Evolutionary conservation across 805 yeast genomes (phyloP).

Genomic region (Vanderwaltozyma polyspora): DNA sequence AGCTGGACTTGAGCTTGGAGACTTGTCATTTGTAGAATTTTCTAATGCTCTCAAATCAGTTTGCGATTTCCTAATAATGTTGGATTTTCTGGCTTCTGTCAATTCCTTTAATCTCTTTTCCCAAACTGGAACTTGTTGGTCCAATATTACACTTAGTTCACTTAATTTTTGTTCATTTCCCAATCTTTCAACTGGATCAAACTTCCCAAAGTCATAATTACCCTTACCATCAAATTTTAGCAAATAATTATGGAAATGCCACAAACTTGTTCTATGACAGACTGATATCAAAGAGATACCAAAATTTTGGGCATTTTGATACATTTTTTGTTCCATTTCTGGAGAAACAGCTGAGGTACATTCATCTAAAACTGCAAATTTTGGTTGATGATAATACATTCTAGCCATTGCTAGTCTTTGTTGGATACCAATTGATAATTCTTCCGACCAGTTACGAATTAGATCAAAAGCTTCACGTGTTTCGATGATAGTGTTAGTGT

Average conservation of each 20-base stretch:
- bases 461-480: slow-evolving; percentile 50
- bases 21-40: background rate
- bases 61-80: slow-evolving; percentile 22
- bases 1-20: slow-evolving; percentile 1
- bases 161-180: slow-evolving; percentile 69
- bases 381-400: slow-evolving; percentile 80
- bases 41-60: slow-evolving; percentile 14
- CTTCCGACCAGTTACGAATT: slow-evolving; percentile 77
- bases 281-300: slow-evolving; percentile 81
- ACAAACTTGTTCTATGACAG: slow-evolving; percentile 82
- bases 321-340: slow-evolving; percentile 83
- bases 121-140: slow-evolving; percentile 56
- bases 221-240: slow-evolving; percentile 83
- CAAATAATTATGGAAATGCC: slow-evolving; percentile 82
- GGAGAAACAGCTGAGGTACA: slow-evolving; percentile 92
- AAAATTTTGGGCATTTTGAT: slow-evolving; percentile 63
- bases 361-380: slow-evolving; percentile 90
- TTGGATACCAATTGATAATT: slow-evolving; percentile 82
- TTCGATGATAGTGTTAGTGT: slow-evolving; percentile 7
- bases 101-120: slow-evolving; percentile 57
- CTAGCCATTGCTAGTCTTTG: slow-evolving; percentile 91
- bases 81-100: slow-evolving; percentile 37
- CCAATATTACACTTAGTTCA: slow-evolving; percentile 51
- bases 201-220: slow-evolving; percentile 45
- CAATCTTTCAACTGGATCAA: slow-evolving; percentile 66